A percentile compares a stretch with the other conserved stretches of the same genome.
These are phyloP conservation scores for Coniosporium tulheliwenetii DNA, from an alignment of 2,329 filamentous ascomycete genomes.

Conservation along the genomic window DNA sequence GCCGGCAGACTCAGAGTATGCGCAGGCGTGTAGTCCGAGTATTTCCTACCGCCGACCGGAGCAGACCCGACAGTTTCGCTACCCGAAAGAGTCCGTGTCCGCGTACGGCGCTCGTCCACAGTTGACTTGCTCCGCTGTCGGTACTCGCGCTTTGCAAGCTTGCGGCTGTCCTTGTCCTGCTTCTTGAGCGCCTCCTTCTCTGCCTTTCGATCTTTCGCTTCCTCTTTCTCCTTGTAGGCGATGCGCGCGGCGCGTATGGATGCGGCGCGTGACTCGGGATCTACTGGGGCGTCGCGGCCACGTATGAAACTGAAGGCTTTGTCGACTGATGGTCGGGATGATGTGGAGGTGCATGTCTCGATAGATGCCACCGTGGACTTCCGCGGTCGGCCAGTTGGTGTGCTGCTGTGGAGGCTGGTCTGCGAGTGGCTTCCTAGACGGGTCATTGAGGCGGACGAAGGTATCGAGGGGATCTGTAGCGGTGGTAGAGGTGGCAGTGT, in stretches of 20 bases:
- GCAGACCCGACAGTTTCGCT: background rate
- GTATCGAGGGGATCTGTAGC: conserved; percentile 21
- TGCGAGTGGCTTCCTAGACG: conserved; percentile 35
- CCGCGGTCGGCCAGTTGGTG: conserved; percentile 21
- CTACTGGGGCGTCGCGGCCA: conserved; percentile 23
- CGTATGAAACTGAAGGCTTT: conserved; percentile 36
- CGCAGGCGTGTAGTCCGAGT: conserved; percentile 18
- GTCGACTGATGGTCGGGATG: conserved; percentile 40
- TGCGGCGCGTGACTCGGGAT: conserved; percentile 38
- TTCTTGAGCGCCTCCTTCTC: conserved; percentile 36
- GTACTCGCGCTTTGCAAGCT: conserved; percentile 27
- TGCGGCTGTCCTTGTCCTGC: conserved; percentile 25
- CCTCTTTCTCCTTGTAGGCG: conserved; percentile 44
- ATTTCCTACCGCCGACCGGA: conserved; percentile 17
- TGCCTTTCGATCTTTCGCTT: conserved; percentile 37
- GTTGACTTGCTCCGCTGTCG: conserved; percentile 24
- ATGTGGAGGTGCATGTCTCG: conserved; percentile 33
- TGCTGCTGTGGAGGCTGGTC: conserved; percentile 26
- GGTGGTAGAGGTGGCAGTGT: conserved; percentile 16
- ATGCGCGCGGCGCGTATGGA: conserved; percentile 39
- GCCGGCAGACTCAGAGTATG: conserved; percentile 18
- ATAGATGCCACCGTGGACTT: conserved; percentile 33
- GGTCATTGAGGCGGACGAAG: conserved; percentile 23
- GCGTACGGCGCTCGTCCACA: conserved; percentile 8
- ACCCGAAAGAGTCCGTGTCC: conserved; percentile 13